Evolutionary conservation across 2,329 filamentous ascomycete genomes (phyloP).

Genomic region (Ophiostoma sp.): DNA sequence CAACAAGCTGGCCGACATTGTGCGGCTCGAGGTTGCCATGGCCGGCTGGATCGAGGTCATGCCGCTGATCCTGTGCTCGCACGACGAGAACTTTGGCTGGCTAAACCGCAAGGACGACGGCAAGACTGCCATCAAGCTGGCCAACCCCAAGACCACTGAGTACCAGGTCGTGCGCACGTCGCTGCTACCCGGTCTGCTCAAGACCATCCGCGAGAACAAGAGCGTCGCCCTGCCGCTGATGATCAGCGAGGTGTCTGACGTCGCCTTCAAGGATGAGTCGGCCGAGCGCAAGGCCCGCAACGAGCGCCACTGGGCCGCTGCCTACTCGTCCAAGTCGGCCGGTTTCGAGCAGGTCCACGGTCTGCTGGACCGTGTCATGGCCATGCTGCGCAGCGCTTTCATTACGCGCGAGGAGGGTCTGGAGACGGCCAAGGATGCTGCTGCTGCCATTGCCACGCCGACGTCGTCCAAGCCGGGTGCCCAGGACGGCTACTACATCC

Average conservation of each 20-base stretch:
- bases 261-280: conserved; percentile 82
- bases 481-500: conserved; percentile 85
- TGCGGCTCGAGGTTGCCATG: conserved; percentile 86
- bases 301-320: conserved; percentile 92
- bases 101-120: conserved; percentile 88
- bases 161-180: conserved; percentile 92
- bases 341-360: conserved; percentile 97
- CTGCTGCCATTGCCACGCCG: conserved; percentile 47
- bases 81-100: conserved; percentile 97
- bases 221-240: conserved; percentile 84
- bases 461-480: conserved; percentile 42
- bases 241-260: conserved; percentile 88
- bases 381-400: conserved; percentile 86
- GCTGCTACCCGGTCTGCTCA: conserved; percentile 81
- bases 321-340: conserved; percentile 89
- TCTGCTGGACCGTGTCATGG: conserved; percentile 84
- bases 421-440: conserved; percentile 45
- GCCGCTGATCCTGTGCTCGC: conserved; percentile 93
- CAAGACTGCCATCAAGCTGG: conserved; percentile 76
- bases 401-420: conserved; percentile 72
- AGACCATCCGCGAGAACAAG: conserved; percentile 93
- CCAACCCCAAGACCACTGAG: conserved; percentile 89
- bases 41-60: conserved; percentile 96
- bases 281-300: conserved; percentile 80
- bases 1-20: conserved; percentile 93